Base-by-base conservation (phyloP, 1,284 basidiomycete genomes). In the Boletellus sp. region DNA sequence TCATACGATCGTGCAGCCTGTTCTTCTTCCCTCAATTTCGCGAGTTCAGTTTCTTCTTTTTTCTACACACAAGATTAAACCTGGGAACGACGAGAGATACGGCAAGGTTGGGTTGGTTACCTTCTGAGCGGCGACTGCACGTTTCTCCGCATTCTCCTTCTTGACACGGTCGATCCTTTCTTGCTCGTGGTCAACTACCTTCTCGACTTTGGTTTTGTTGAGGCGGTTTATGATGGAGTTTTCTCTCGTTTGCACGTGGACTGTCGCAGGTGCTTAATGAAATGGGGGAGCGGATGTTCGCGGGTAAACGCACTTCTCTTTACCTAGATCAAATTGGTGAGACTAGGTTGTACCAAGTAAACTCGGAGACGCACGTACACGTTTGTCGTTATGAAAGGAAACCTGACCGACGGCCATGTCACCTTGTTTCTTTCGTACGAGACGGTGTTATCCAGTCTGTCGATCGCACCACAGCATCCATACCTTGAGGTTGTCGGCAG, bases 391-490 rank as follows among this genome's bases (percentile, higher is more conserved):
- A 62, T 96, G 89, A 68, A 99, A 99, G 0, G 92, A 89, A 0
- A 99, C 97, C 62, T 95, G 88, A 0, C 97, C 96, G 2, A 95
- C 86, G 0, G 92, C 93, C 93, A 96, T 96, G 65, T 96, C 93
- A 1, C 94, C 94, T 8, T 90, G 89, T 91, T 97, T 97, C 89
- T 93, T 51, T 51, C 15, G 40, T 18, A 44, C 21, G 30, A 36
- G n/a, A 11, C 8, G 5, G 15, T 15, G 47, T 61, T 39, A 64
- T 35, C 19, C 16, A 13, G 38, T 19, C 12, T 11, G 26, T 41
- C 5, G 42, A 36, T 51, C 44, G 13, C 35, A 45, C 32, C 8
- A 33, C 16, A 43, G 39, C 38, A 12, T 30, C 48, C 72, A 26
- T 47, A 91, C 91, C 81, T 95, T 94, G 52, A 96, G 76, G 67